Evolutionary conservation across 2,329 filamentous ascomycete genomes (phyloP).

Genomic region (Elsinoe ampelina): DNA sequence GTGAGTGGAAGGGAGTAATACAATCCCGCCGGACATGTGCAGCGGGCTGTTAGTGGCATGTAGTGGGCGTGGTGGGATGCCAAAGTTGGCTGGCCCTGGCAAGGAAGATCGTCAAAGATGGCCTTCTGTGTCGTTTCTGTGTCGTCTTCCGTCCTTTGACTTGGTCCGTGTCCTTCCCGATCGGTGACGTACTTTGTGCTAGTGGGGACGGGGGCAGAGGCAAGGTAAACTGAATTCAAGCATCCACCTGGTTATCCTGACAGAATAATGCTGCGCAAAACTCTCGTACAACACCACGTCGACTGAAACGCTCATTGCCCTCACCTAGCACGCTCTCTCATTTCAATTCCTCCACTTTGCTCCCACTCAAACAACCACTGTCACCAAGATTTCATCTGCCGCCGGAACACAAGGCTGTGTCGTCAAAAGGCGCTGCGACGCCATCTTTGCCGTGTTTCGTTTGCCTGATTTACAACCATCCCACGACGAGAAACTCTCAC

Average conservation of each 20-base stretch:
- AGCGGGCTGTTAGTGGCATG: neutral
- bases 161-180: constrained; percentile 7
- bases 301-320: constrained; percentile 8
- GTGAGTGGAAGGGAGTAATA: neutral
- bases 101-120: neutral
- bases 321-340: neutral
- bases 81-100: neutral
- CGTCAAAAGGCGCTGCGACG: constrained; percentile 7
- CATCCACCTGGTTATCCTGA: too few relatives aligned
- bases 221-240: too few relatives aligned
- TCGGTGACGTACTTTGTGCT: constrained; percentile 8
- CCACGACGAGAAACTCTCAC: neutral
- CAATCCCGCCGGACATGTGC: constrained; percentile 5
- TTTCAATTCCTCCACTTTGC: neutral
- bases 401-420: constrained; percentile 9
- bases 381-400: constrained; percentile 1
- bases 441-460: constrained; percentile 12
- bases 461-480: constrained; percentile 4
- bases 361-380: constrained; percentile 6
- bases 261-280: neutral
- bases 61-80: neutral
- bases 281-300: neutral
- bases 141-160: neutral
- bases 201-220: too few relatives aligned
- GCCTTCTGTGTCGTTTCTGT: neutral